Evolutionary conservation across 768 basidiomycete genomes (phyloP).

Genomic region (Amanita phalloides): DNA sequence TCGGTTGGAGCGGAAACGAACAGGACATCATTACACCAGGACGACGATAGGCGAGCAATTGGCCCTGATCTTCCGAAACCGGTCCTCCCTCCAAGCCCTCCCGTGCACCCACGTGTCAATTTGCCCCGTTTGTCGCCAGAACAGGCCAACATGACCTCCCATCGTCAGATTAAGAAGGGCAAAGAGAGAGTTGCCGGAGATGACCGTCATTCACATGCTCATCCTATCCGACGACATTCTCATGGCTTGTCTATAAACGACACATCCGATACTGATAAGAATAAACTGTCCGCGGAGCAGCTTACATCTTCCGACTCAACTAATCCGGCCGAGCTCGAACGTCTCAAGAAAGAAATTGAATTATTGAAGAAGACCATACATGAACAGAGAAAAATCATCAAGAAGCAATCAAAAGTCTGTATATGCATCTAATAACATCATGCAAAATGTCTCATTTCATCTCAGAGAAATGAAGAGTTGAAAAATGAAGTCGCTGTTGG

Average conservation of each 20-base stretch:
- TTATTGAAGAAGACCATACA: conserved; percentile 34
- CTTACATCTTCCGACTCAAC: conserved; percentile 20
- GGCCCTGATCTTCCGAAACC: conserved; percentile 1
- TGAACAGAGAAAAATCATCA: conserved; percentile 37
- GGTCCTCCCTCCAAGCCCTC: not conserved
- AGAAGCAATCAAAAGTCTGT: conserved; percentile 47
- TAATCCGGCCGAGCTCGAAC: conserved; percentile 38
- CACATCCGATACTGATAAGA: conserved; percentile 8
- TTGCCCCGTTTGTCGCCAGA: not conserved
- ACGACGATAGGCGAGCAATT: not conserved
- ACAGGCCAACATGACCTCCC: conserved; percentile 1
- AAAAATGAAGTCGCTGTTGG: conserved; percentile 27
- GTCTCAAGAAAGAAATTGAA: conserved; percentile 48
- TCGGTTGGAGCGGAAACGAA: not conserved
- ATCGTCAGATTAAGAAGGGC: not conserved
- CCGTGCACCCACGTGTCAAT: not conserved
- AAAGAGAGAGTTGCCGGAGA: not conserved
- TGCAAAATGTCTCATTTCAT: conserved; percentile 4
- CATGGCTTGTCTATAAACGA: conserved; percentile 1
- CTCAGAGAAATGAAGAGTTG: conserved; percentile 43
- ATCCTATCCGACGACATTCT: conserved; percentile 9
- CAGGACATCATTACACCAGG: not conserved
- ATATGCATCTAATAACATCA: not conserved
- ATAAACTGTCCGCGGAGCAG: conserved; percentile 10
- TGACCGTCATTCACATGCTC: not conserved